Evolutionary conservation across 257 asterid genomes (phyloP), one percentile per base, ranked within the genome.

Genomic region (Jacaranda copaia): DNA sequence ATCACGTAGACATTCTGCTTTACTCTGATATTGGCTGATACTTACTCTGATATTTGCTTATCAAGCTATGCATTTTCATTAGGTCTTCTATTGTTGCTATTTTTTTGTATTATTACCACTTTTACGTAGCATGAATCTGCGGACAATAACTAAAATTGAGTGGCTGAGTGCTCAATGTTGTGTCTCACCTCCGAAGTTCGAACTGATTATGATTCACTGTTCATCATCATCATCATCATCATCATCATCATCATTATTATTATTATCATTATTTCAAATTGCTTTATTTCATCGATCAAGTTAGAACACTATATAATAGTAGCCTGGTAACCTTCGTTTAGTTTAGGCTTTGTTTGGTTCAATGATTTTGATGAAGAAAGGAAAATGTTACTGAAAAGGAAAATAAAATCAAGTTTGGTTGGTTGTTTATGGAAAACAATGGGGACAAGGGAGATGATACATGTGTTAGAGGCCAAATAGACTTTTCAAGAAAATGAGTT

Each of bases 281-380:
- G 46, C 59, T 58, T 32, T 14, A 56, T 73, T 59, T 42, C 61
- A 63, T 25, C n/a, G 61, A n/a, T 49, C 63, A 49, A 58, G 70
- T 13, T 63, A 42, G 49, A 42, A 18, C 53, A 48, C 46, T 20
- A 48, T n/a, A 5, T 10, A n/a, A 18, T 71, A 13, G 51, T 48
- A 39, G 72, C 43, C n/a, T 11, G 58, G 40, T 45, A 32, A 11
- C 6, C 0, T 15, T 55, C 36, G 9, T 15, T 25, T 20, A 15
- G 18, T 45, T 43, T 38, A 0, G 32, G 32, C 32, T 25, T 25
- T 25, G 32, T 25, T 25, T 25, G 32, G 32, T 25, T 25, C 32
- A 25, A 25, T 25, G 32, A 25, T 25, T 25, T 25, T 25, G 32
- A 25, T 25, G 32, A 25, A 25, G 32, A 25, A 25, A 25, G 32